phyloP scores from a whole-genome alignment of 2,329 filamentous ascomycete genomes.

The Colletotrichum musae region DNA sequence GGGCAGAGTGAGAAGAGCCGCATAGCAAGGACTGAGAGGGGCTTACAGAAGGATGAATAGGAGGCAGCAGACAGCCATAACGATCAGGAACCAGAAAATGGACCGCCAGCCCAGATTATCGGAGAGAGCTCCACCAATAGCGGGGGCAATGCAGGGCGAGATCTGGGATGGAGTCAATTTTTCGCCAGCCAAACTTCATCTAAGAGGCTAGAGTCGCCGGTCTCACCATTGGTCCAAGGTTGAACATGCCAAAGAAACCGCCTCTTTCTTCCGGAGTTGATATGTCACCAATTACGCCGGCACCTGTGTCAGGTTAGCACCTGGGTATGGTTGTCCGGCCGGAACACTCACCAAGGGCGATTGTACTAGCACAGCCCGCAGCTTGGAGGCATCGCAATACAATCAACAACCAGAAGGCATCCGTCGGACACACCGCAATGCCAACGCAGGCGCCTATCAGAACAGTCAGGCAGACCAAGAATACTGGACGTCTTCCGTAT shows the following conservation, averaged over 20 bases:
- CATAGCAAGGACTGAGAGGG: too few species aligned
- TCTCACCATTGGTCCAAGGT: slow-evolving; percentile 49
- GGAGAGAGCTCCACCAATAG: slow-evolving; percentile 64
- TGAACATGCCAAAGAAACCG: slow-evolving; percentile 52
- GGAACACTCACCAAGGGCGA: slow-evolving; percentile 44
- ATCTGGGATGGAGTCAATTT: slow-evolving; percentile 43
- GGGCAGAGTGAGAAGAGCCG: too few species aligned
- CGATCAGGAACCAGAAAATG: slow-evolving; percentile 69
- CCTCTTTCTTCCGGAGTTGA: slow-evolving; percentile 50
- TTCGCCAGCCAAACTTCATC: too few species aligned
- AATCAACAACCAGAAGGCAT: slow-evolving; percentile 51
- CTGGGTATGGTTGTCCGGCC: accelerated
- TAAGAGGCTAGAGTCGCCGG: too few species aligned
- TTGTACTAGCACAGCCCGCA: slow-evolving; percentile 52
- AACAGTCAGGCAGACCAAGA: slow-evolving; percentile 48
- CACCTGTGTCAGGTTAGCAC: slow-evolving; percentile 36
- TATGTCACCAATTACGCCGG: slow-evolving; percentile 52
- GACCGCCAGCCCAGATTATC: slow-evolving; percentile 64
- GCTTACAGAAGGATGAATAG: slow-evolving; percentile 48
- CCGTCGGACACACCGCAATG: slow-evolving; percentile 49
- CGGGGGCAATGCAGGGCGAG: slow-evolving; percentile 63
- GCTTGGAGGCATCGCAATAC: slow-evolving; percentile 50
- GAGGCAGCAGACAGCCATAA: slow-evolving; percentile 57
- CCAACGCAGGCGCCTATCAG: slow-evolving; percentile 51
- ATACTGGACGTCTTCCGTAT: slow-evolving; percentile 49